A percentile compares a stretch with the other conserved stretches of the same genome.
These are phyloP conservation scores for Euptelea pleiosperma DNA, from an alignment of 164 flowering plant species.

Conservation along the genomic window DNA sequence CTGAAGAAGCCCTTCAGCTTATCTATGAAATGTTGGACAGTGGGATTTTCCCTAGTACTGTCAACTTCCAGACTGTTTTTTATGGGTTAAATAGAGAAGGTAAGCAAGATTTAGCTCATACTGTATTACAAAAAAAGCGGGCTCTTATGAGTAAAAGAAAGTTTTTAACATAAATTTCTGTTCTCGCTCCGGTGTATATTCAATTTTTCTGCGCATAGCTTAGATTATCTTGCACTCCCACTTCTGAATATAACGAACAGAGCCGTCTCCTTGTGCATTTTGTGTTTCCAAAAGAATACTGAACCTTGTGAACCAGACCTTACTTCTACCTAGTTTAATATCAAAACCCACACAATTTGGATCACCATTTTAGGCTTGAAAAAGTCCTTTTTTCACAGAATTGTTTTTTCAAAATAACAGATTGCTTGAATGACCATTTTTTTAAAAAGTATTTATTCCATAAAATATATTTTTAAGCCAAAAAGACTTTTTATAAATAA, in stretches of 20 bases:
- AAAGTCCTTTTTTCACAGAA: too few relatives aligned
- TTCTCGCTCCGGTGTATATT: slow-evolving; percentile 1
- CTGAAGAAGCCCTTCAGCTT: slow-evolving; percentile 77
- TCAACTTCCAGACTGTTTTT: slow-evolving; percentile 61
- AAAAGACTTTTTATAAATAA: too few relatives aligned
- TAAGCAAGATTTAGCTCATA: slow-evolving; percentile 57
- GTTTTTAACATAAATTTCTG: slow-evolving; percentile 20
- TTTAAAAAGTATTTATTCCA: too few relatives aligned
- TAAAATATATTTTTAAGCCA: too few relatives aligned
- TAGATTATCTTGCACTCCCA: not conserved
- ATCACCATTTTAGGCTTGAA: not conserved
- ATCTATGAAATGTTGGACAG: slow-evolving; percentile 57
- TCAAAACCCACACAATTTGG: not conserved
- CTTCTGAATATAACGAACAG: not conserved
- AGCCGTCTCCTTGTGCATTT: not conserved
- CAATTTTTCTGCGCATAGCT: not conserved
- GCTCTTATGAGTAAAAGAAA: slow-evolving; percentile 39
- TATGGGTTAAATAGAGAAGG: slow-evolving; percentile 86
- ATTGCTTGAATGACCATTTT: too few relatives aligned
- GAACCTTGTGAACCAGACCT: not conserved
- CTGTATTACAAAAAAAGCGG: slow-evolving; percentile 49
- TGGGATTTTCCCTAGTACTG: slow-evolving; percentile 68
- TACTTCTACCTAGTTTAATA: not conserved
- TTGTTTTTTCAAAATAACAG: too few relatives aligned
- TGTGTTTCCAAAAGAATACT: not conserved